Conservation (phyloP, 176 grass and related monocot species). For the Aegilops bicornis region DNA sequence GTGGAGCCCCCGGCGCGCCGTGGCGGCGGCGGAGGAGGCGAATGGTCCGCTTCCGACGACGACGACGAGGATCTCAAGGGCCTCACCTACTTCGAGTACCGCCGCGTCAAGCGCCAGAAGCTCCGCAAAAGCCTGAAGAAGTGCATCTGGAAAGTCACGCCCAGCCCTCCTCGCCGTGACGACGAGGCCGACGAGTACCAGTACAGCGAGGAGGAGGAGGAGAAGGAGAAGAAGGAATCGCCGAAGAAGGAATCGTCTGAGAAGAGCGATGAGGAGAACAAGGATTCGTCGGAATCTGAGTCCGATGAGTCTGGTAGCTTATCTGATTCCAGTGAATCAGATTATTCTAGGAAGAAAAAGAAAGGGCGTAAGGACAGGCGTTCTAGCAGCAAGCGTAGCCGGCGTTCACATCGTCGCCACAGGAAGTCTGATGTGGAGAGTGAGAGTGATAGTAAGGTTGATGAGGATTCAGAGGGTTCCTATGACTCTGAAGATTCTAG, state of each 20-base stretch:
- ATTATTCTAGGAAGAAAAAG: slow-evolving; percentile 47
- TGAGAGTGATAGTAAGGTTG: slow-evolving; percentile 35
- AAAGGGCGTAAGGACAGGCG: slow-evolving; percentile 44
- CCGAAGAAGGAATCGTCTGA: slow-evolving; percentile 24
- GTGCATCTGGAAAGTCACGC: slow-evolving; percentile 74
- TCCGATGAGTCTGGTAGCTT: slow-evolving; percentile 54
- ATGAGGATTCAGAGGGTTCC: slow-evolving; percentile 52
- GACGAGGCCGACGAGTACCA: slow-evolving; percentile 37
- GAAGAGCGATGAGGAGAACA: slow-evolving; percentile 34
- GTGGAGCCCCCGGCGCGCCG: neutral
- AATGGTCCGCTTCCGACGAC: slow-evolving; percentile 39
- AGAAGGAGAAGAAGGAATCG: slow-evolving; percentile 31
- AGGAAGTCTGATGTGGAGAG: slow-evolving; percentile 33
- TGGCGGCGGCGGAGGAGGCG: neutral
- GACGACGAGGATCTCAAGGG: slow-evolving; percentile 75
- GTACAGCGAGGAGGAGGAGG: slow-evolving; percentile 44
- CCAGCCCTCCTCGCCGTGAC: slow-evolving; percentile 58
- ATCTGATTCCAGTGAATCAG: slow-evolving; percentile 40
- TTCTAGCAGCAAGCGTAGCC: slow-evolving; percentile 45
- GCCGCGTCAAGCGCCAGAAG: slow-evolving; percentile 80
- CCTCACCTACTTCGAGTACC: slow-evolving; percentile 78
- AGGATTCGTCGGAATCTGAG: slow-evolving; percentile 36
- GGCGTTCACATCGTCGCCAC: neutral
- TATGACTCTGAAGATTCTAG: slow-evolving; percentile 49
- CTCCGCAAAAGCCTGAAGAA: slow-evolving; percentile 61